Evolutionary conservation across 345 rosid genomes (phyloP).

Genomic region (Stellera chamaejasme): DNA sequence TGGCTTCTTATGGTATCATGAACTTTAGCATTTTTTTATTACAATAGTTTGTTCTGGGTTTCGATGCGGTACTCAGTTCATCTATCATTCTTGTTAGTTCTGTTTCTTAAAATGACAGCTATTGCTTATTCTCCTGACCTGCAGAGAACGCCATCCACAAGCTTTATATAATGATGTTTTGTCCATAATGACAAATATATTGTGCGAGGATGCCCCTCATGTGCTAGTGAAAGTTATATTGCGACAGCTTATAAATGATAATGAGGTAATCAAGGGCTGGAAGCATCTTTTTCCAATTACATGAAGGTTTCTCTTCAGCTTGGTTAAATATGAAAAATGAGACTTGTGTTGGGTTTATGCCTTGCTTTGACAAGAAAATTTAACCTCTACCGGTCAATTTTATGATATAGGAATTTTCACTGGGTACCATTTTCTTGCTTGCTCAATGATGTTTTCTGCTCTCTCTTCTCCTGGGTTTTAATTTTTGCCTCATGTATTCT

Average conservation of each 20-base stretch:
- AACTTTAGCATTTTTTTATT: neutral
- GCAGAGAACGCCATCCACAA: conserved; percentile 52
- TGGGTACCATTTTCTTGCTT: neutral
- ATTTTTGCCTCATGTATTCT: neutral
- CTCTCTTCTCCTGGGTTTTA: neutral
- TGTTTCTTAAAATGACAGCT: neutral
- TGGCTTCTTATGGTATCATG: neutral
- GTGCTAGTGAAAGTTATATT: conserved; percentile 45
- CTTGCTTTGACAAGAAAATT: conserved; percentile 1
- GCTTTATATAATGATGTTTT: conserved; percentile 51
- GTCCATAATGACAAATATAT: conserved; percentile 53
- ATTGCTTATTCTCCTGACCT: conserved; percentile 11
- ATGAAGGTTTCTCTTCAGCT: neutral
- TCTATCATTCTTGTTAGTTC: conserved; percentile 3
- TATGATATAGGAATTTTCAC: neutral
- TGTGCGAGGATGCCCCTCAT: conserved; percentile 62
- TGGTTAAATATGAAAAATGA: neutral
- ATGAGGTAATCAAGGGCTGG: conserved; percentile 34
- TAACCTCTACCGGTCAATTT: neutral
- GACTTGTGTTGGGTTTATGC: neutral
- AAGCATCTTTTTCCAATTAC: neutral
- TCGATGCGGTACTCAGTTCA: conserved; percentile 7
- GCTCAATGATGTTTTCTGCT: neutral
- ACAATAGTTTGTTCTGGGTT: neutral
- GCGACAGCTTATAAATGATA: conserved; percentile 67